Evolutionary conservation across 2,329 filamentous ascomycete species (phyloP), one percentile per base, ranked within the genome.

Genomic region (Xylaria sp.): DNA sequence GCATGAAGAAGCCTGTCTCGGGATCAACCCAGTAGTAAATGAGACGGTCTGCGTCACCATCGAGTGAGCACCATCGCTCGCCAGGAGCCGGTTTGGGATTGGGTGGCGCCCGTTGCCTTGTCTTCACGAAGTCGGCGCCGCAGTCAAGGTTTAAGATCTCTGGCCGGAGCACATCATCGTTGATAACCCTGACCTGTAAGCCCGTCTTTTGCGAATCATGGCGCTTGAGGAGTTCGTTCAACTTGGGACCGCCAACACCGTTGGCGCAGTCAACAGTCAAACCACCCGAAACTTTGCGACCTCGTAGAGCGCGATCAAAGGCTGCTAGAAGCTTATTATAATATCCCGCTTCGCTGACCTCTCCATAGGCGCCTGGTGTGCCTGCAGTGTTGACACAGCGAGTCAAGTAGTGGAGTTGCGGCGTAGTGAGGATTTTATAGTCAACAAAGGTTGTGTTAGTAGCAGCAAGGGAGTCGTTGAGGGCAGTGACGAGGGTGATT

Each of bases 41-140:
- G 69, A 99, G 86, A 66, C 96, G 92, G 80, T 99, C 96, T 18
- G 96, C 96, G 78, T 99, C 96, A 62, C 96, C 96, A 75, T 99
- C 96, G 66, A 97, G 87, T 9, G 95, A 98, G 81, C 93, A 95
- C 85, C 90, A 95, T 68, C 96, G 91, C 71, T 92, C 91, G 64
- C 92, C 90, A 1, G 89, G 86, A 37, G 89, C 86, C 51, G 92
- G 92, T 79, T 94, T 93, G 63, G 93, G 95, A 35, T 85, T 91
- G 50, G 92, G 92, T 60, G 96, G 96, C 68, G 93, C 92, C 72
- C 94, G 90, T 84, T 99, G 96, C 82, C 93, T 93, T 21, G 96
- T 98, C 85, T 99, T 99, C 81, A 99, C 96, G 75, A 90, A 98
- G 82, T 99, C 96, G 78, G 96, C 96, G 80, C 96, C 96, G 78